Evolutionary conservation across 2,329 filamentous ascomycete species (phyloP), one percentile per base, ranked within the genome.

Genomic region (Epichloe scottii): DNA sequence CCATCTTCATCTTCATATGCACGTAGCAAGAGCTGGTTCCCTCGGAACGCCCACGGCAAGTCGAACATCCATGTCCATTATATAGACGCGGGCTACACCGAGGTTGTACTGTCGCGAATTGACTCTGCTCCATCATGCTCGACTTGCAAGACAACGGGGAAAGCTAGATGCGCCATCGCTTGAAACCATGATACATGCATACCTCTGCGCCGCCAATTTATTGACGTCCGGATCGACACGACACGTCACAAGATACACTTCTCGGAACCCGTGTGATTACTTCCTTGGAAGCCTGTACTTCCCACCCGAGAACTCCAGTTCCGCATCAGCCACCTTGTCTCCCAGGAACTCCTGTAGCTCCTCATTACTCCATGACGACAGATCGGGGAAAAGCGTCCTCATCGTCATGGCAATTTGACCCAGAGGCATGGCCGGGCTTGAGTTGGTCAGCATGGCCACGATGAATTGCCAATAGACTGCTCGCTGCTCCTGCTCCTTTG

Each of bases 381-480:
- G 90, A 12, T 89, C 89, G 0, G 87, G 80, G 49, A 96, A 82
- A 53, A 91, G 78, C 77, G 97, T 91, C 68, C 88, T 89, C 75
- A 98, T 77, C 88, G 97, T 96, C 84, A 90, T 95, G 8, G 82
- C 77, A 57, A 98, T 94, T 63, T 89, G 80, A 51, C 75, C 75
- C 53, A 90, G 71, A 48, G 87, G 84, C 87, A 96, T 93, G 30
- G 85, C 69, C 17, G 77, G 81, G 17, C 85, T 85, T 59, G 89
- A 85, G 66, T 96, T 96, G 55, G 89, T 96, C 67, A 98, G 71
- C 93, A 98, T 97, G 48, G 88, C 89, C 51, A 89, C 74, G 53
- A 98, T 89, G 64, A 95, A 97, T 61, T 90, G 85, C 80, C 87
- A 89, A 67, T 96, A 95, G 39, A 95, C 77, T 42, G 70, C 67